Base-by-base conservation (phyloP, 495 filamentous ascomycete genomes). In the Penicillium desertorum region DNA sequence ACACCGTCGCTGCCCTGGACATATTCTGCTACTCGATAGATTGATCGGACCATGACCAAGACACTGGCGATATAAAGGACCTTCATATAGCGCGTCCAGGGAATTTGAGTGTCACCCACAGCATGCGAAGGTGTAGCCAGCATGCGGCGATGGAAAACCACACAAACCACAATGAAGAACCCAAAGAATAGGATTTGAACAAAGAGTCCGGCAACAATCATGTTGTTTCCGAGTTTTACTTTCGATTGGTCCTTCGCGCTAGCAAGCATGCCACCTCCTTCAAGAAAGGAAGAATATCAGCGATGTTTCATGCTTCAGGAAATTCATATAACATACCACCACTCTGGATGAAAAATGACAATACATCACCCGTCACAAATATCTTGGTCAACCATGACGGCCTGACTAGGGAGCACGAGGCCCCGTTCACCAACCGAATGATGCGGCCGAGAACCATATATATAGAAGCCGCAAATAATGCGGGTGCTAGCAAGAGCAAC, bases 1-100 rank as follows among this genome's bases (percentile, higher is more conserved):
- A 62, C 72, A 1, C 85, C 84, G 12, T 71, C 64, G 23, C 75
- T 65, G 0, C 86, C 86, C 66, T 83, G 73, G 0, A 77, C 45
- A 57, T 84, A 89, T 69, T 90, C 86, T 7, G 83, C 63, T 36
- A 85, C 71, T 22, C 87, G 75, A 62, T 87, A 88, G 7, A 87
- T 58, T 10, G 75, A 81, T 20, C 87, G 77, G 8, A 88, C 64
- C 62, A 89, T 61, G 54, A 90, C 86, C 14, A 88, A 67, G 0
- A 54, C 62, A 43, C 74, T 80, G 4, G 68, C 72, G 0, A 45
- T 46, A 61, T 88, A 89, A 5, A 89, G 71, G 39, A 78, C 65
- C 30, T 67, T 56, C 41, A 86, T 67, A 45, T 77, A 71, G 30
- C 68, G 72, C 51, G 64, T 48, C 84, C 84, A 88, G 0, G 70